phyloP scores from a whole-genome alignment of 495 filamentous ascomycete species.

The Zalerion maritima region DNA sequence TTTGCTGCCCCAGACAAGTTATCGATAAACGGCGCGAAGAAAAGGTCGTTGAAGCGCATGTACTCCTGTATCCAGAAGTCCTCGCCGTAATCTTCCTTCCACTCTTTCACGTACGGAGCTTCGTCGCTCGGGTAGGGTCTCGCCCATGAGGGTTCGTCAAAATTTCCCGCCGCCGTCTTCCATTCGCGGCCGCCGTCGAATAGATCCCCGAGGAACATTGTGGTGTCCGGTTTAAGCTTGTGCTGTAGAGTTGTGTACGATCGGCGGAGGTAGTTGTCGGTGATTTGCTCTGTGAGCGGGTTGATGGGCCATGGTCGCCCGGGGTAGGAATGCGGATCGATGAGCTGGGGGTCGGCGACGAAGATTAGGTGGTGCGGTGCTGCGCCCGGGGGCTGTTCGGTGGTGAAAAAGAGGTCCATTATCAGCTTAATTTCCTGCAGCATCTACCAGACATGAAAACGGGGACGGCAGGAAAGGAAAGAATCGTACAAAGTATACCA shows the following conservation, averaged over 20 bases:
- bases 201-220: slow-evolving; percentile 85
- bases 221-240: slow-evolving; percentile 59
- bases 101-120: slow-evolving; percentile 43
- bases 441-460: neutral
- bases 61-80: slow-evolving; percentile 77
- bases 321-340: slow-evolving; percentile 93
- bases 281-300: slow-evolving; percentile 62
- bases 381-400: slow-evolving; percentile 50
- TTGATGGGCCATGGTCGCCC: slow-evolving; percentile 82
- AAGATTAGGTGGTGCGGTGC: slow-evolving; percentile 76
- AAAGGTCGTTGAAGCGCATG: slow-evolving; percentile 62
- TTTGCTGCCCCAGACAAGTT: slow-evolving; percentile 20
- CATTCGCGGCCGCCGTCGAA: slow-evolving; percentile 97
- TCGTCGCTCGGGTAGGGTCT: slow-evolving; percentile 28
- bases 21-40: slow-evolving; percentile 47
- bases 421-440: slow-evolving; percentile 1
- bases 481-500: slow-evolving; percentile 3
- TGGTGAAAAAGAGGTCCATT: no score
- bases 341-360: slow-evolving; percentile 91
- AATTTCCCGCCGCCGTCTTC: slow-evolving; percentile 47
- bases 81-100: slow-evolving; percentile 55
- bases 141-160: slow-evolving; percentile 44
- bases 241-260: slow-evolving; percentile 59
- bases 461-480: slow-evolving; percentile 1
- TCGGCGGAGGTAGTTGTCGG: slow-evolving; percentile 76